phyloP scores from a whole-genome alignment of 2,329 filamentous ascomycete genomes.

The Botrytis elliptica region DNA sequence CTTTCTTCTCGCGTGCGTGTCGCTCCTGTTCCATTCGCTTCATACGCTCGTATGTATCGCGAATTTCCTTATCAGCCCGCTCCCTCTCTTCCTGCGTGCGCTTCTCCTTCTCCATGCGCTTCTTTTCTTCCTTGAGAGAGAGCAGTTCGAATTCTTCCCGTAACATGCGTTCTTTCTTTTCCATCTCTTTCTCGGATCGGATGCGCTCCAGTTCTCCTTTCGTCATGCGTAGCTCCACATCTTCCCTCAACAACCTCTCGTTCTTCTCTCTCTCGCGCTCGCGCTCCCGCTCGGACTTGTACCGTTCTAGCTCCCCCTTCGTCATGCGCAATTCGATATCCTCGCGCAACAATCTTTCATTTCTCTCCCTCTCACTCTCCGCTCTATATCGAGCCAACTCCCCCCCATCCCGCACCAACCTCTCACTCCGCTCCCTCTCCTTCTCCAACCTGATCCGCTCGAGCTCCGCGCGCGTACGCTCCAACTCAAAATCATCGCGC shows the following conservation, averaged over 20 bases:
- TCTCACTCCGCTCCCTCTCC: conserved; percentile 43
- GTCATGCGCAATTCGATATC: conserved; percentile 12
- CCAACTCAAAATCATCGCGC: conserved; percentile 41
- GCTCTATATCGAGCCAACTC: conserved; percentile 7
- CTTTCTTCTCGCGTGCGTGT: conserved; percentile 49
- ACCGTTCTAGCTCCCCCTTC: conserved; percentile 5
- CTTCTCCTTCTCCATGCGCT: conserved; percentile 15
- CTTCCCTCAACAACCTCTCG: conserved; percentile 7
- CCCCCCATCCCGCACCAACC: conserved; percentile 44
- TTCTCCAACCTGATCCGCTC: conserved; percentile 46
- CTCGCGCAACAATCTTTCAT: conserved; percentile 48
- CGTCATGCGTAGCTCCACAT: background rate
- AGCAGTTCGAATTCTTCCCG: conserved; percentile 16
- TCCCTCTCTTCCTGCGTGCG: conserved; percentile 40
- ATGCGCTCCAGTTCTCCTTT: conserved; percentile 10
- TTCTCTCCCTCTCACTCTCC: background rate
- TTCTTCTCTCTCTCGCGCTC: background rate
- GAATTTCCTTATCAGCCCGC: conserved; percentile 35
- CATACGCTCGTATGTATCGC: conserved; percentile 42
- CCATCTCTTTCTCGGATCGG: conserved; percentile 2
- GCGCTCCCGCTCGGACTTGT: too few relatives aligned
- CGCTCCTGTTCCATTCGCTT: conserved; percentile 41
- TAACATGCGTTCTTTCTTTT: conserved; percentile 1
- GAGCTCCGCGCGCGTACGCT: conserved; percentile 48
- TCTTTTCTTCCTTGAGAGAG: conserved; percentile 17